Conservation (phyloP, 2,329 filamentous ascomycete species). For the Colletotrichum sojae region DNA sequence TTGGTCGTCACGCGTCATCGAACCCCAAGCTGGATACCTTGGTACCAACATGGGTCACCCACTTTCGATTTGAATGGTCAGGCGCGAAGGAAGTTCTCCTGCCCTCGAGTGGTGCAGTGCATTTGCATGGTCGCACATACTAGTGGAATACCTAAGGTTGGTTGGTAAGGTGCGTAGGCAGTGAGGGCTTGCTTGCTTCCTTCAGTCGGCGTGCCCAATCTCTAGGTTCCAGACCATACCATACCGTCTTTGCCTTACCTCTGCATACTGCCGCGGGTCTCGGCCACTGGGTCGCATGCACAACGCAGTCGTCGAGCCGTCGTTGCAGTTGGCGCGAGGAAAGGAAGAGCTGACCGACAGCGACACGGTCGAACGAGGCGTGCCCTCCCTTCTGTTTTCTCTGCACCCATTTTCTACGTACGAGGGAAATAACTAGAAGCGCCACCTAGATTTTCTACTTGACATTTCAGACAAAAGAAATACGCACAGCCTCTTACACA, state of each 20-base stretch:
- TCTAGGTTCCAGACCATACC: slow-evolving; percentile 21
- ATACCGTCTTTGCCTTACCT: not conserved
- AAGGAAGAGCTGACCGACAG: slow-evolving; percentile 4
- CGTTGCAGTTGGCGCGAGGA: slow-evolving; percentile 24
- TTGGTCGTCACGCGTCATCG: not conserved
- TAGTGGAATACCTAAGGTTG: too few relatives aligned
- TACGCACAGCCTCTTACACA: slow-evolving; percentile 3
- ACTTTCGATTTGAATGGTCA: slow-evolving; percentile 23
- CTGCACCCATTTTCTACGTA: not conserved
- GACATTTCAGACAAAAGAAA: slow-evolving; percentile 9
- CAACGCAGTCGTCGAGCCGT: not conserved
- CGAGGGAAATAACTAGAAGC: not conserved
- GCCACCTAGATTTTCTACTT: slow-evolving; percentile 19
- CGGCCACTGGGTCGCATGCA: slow-evolving; percentile 16
- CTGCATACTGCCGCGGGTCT: slow-evolving; percentile 10
- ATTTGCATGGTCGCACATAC: not conserved
- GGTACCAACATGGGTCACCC: slow-evolving; percentile 21
- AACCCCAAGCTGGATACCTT: slow-evolving; percentile 6
- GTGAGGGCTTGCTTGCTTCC: not conserved
- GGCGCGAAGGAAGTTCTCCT: slow-evolving; percentile 25
- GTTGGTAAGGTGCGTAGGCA: not conserved
- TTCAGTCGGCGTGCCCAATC: slow-evolving; percentile 11
- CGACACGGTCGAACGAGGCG: slow-evolving; percentile 2
- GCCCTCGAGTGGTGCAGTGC: not conserved
- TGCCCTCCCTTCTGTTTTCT: not conserved